Evolutionary conservation across 768 basidiomycete genomes (phyloP).

Genomic region (Pisolithus orientalis): DNA sequence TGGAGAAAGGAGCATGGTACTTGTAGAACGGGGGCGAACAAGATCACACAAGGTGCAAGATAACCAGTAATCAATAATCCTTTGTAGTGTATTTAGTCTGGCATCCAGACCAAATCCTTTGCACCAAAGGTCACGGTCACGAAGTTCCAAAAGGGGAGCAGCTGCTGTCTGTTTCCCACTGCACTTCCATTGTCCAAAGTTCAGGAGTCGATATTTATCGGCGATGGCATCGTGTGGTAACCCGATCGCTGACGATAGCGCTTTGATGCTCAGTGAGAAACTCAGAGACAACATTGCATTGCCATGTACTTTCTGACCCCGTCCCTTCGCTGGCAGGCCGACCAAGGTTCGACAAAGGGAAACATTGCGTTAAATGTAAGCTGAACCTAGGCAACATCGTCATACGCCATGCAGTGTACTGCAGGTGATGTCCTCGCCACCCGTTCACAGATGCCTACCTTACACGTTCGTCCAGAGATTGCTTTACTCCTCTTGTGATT

Average conservation of each 20-base stretch:
- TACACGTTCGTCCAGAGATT: constrained; percentile 37
- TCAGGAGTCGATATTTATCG: neutral
- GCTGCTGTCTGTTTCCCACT: neutral
- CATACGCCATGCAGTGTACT: constrained; percentile 76
- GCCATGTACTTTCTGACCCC: neutral
- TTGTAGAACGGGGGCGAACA: too few relatives aligned
- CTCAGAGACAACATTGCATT: neutral
- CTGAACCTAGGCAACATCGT: constrained; percentile 57
- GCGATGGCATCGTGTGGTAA: constrained; percentile 54
- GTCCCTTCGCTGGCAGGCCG: constrained; percentile 38
- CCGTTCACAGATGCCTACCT: neutral
- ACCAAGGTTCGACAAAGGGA: constrained; percentile 61
- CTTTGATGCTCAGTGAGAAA: constrained; percentile 60
- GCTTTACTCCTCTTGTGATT: constrained; percentile 58
- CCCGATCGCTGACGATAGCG: constrained; percentile 51
- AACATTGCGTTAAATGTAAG: constrained; percentile 72
- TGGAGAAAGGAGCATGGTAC: too few relatives aligned
- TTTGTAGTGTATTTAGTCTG: too few relatives aligned
- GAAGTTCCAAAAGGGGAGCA: neutral
- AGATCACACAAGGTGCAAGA: too few relatives aligned
- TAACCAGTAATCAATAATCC: too few relatives aligned
- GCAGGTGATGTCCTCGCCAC: constrained; percentile 49
- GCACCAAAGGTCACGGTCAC: too few relatives aligned
- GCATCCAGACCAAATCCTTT: too few relatives aligned
- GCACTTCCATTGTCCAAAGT: neutral